Conservation (phyloP, 176 grass and related monocot genomes). For the Musa beccarii region DNA sequence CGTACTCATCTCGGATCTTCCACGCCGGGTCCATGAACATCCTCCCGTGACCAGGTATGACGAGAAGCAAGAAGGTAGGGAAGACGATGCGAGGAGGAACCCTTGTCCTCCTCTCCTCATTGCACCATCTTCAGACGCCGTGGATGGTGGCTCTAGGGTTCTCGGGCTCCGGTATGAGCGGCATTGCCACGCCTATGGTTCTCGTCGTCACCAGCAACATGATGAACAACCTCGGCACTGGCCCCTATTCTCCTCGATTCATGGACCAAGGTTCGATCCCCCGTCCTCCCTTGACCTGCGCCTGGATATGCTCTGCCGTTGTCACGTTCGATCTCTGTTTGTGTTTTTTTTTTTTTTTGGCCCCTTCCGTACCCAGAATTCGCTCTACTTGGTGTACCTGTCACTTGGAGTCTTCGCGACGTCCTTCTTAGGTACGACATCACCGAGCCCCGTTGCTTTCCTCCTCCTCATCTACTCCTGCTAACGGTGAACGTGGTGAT, state of each 20-base stretch:
- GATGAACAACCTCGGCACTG: slow-evolving; percentile 70
- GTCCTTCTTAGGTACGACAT: slow-evolving; percentile 62
- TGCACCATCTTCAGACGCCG: slow-evolving; percentile 54
- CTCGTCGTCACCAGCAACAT: slow-evolving; percentile 55
- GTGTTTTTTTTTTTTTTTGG: not conserved
- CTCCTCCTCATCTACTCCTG: too few species aligned
- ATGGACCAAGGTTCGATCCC: slow-evolving; percentile 35
- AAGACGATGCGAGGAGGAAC: too few species aligned
- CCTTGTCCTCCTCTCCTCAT: not conserved
- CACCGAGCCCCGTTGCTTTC: not conserved
- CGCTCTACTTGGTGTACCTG: slow-evolving; percentile 49
- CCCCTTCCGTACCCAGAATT: slow-evolving; percentile 12
- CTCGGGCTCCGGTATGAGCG: slow-evolving; percentile 59
- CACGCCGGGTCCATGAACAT: too few species aligned
- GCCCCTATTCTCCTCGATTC: slow-evolving; percentile 31
- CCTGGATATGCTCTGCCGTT: slow-evolving; percentile 7
- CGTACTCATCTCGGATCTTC: too few species aligned
- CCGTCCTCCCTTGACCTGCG: not conserved
- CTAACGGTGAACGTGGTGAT: not conserved
- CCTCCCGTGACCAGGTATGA: too few species aligned
- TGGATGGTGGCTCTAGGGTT: slow-evolving; percentile 68
- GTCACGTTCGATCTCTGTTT: too few species aligned
- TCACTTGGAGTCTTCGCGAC: slow-evolving; percentile 29
- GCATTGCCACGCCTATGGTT: slow-evolving; percentile 56
- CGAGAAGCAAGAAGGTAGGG: too few species aligned